These are phyloP conservation scores for Leishmania arabica DNA, from an alignment of 208 protist species.

Conservation along the genomic window DNA sequence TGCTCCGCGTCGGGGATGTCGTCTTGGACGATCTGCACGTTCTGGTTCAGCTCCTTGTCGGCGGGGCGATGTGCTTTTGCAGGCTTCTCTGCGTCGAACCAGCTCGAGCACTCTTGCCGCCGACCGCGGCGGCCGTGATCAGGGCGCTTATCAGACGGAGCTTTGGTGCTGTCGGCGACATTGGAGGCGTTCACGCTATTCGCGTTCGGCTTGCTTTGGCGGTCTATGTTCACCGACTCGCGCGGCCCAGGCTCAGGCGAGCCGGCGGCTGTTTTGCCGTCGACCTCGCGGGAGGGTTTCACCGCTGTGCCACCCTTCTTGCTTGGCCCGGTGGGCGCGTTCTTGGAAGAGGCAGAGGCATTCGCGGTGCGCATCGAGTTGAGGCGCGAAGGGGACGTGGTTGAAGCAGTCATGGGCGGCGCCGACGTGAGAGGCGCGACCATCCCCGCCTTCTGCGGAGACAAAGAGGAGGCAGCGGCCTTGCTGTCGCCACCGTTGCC, in stretches of 20 bases:
- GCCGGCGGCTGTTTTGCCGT: neutral
- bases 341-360: neutral
- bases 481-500: neutral
- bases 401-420: neutral
- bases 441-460: neutral
- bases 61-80: constrained; percentile 15
- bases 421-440: neutral
- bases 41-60: constrained; percentile 39
- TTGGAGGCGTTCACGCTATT: neutral
- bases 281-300: neutral
- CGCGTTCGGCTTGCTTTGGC: neutral
- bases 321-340: neutral
- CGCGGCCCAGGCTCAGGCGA: neutral
- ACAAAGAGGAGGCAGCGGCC: neutral
- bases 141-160: neutral
- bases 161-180: neutral
- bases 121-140: constrained; percentile 10
- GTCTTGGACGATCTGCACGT: constrained; percentile 52
- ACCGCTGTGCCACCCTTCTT: neutral
- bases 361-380: neutral
- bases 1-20: constrained; percentile 44
- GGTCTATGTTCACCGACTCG: neutral
- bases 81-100: constrained; percentile 22
- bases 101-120: constrained; percentile 14
- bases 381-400: neutral